Evolutionary conservation across 768 basidiomycete species (phyloP).

Genomic region (Floccularia luteovirens): DNA sequence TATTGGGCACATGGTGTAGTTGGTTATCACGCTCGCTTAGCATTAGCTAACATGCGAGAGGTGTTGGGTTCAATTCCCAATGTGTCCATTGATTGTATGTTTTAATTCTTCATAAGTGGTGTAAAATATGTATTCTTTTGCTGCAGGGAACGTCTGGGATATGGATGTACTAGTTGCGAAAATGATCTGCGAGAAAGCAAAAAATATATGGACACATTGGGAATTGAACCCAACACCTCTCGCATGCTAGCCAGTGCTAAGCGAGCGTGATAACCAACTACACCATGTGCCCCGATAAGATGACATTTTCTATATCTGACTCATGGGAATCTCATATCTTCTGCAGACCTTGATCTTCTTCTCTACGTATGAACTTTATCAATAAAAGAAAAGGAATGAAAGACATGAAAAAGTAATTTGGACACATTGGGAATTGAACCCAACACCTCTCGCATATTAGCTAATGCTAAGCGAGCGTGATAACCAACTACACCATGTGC

Average conservation of each 20-base stretch:
- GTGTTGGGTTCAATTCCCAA: slow-evolving; percentile 10
- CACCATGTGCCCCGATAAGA: slow-evolving; percentile 9
- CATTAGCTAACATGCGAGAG: slow-evolving; percentile 6
- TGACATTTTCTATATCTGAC: too few species aligned
- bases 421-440: slow-evolving; percentile 10
- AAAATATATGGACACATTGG: slow-evolving; percentile 7
- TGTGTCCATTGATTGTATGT: slow-evolving; percentile 7
- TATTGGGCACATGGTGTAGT: slow-evolving; percentile 8
- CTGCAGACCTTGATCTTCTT: background rate
- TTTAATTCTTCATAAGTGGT: too few species aligned
- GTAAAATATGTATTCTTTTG: too few species aligned
- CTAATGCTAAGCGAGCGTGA: slow-evolving; percentile 8
- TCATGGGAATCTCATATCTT: background rate
- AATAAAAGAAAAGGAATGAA: background rate
- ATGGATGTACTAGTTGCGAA: too few species aligned
- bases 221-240: slow-evolving; percentile 10
- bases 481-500: slow-evolving; percentile 10
- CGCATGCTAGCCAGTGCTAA: slow-evolving; percentile 7
- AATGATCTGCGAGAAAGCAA: too few species aligned
- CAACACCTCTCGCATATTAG: slow-evolving; percentile 8
- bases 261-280: slow-evolving; percentile 10
- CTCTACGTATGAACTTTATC: background rate
- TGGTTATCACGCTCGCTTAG: slow-evolving; percentile 10
- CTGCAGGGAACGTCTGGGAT: too few species aligned
- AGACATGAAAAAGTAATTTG: slow-evolving; percentile 1